These are phyloP conservation scores for Colletotrichum coccodes DNA, from an alignment of 2,329 filamentous ascomycete species.

Conservation along the genomic window DNA sequence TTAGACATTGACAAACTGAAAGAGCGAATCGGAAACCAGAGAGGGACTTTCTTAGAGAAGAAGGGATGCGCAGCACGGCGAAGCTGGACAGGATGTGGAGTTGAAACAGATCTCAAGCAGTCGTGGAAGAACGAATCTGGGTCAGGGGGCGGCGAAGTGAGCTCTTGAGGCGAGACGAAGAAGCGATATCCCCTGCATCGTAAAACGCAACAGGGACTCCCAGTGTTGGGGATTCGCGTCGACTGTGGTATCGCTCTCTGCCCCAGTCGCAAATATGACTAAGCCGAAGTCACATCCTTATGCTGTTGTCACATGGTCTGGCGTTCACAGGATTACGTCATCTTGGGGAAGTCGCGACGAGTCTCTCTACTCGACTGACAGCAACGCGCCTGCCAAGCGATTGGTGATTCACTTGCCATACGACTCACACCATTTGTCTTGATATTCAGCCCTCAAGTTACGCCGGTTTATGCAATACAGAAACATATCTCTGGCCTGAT, in stretches of 20 bases:
- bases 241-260: background rate
- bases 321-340: conserved; percentile 15
- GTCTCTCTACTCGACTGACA: conserved; percentile 15
- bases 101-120: conserved; percentile 23
- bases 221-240: background rate
- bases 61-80: background rate
- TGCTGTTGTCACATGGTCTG: conserved; percentile 17
- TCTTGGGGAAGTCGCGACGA: conserved; percentile 2
- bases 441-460: background rate
- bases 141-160: conserved; percentile 9
- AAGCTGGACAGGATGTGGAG: conserved; percentile 3
- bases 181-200: conserved; percentile 8
- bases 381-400: conserved; percentile 13
- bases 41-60: background rate
- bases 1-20: background rate
- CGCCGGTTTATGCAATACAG: background rate
- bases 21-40: background rate
- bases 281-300: too few species aligned
- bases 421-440: background rate
- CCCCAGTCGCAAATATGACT: background rate
- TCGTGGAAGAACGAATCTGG: background rate
- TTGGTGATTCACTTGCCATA: background rate
- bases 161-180: background rate
- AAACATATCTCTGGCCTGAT: background rate
- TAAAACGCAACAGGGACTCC: background rate